These are phyloP conservation scores for Cyclanthera cordifolia DNA, from an alignment of 306 rosid species.

Conservation along the genomic window DNA sequence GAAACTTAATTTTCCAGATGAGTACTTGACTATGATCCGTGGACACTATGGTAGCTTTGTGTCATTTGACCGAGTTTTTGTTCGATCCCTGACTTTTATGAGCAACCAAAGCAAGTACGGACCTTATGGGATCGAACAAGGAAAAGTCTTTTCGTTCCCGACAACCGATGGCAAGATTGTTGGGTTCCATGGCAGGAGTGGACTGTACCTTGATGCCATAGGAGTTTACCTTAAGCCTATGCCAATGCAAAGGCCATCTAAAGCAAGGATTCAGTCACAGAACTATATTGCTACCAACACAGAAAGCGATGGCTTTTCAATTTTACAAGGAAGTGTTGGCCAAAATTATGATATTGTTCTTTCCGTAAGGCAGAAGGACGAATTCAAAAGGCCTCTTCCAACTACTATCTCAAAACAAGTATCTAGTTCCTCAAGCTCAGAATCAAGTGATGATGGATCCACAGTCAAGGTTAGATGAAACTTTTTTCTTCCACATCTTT, in stretches of 20 bases:
- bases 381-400: constrained; percentile 25
- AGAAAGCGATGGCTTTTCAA: constrained; percentile 41
- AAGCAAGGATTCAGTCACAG: constrained; percentile 26
- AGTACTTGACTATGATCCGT: constrained; percentile 45
- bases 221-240: constrained; percentile 54
- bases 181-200: constrained; percentile 71
- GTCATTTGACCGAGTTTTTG: constrained; percentile 24
- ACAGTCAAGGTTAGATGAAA: constrained; percentile 33
- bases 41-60: constrained; percentile 50
- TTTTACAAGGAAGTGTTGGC: constrained; percentile 55
- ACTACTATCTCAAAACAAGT: constrained; percentile 22
- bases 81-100: constrained; percentile 46
- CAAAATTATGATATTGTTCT: constrained; percentile 62
- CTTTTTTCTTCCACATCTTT: background rate
- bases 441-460: constrained; percentile 22
- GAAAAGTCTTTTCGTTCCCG: constrained; percentile 49
- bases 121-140: constrained; percentile 49
- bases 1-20: constrained; percentile 52
- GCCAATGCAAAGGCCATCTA: constrained; percentile 29
- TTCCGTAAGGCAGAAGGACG: constrained; percentile 61
- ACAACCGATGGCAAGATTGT: constrained; percentile 53
- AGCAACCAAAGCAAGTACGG: constrained; percentile 50
- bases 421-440: constrained; percentile 22
- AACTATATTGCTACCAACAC: constrained; percentile 20
- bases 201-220: constrained; percentile 72